Evolutionary conservation across 164 flowering plant species (phyloP).

Genomic region (Tetrastigma voinierianum): DNA sequence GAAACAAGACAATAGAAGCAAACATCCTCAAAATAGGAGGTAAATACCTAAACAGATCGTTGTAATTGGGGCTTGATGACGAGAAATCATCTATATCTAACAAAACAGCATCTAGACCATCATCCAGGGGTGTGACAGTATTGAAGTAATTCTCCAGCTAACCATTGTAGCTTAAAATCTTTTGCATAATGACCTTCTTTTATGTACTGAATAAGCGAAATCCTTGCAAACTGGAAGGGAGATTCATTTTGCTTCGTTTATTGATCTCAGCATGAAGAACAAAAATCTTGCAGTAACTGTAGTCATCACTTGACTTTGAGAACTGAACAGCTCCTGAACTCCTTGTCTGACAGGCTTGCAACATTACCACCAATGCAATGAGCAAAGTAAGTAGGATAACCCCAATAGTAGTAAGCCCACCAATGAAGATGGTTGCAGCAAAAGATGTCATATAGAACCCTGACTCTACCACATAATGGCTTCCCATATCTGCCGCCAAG

Average conservation of each 20-base stretch:
- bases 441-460: conserved; percentile 58
- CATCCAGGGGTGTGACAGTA: conserved; percentile 25
- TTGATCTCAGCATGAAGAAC: conserved; percentile 52
- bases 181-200: conserved; percentile 42
- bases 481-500: conserved; percentile 39
- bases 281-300: conserved; percentile 41
- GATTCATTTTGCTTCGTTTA: conserved; percentile 22
- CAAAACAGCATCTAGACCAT: conserved; percentile 51
- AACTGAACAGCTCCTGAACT: conserved; percentile 43
- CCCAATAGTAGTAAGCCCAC: conserved; percentile 47
- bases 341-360: conserved; percentile 52
- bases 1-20: background rate
- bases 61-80: conserved; percentile 15
- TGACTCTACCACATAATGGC: conserved; percentile 45
- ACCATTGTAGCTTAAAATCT: conserved; percentile 31
- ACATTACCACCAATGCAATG: conserved; percentile 50
- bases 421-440: conserved; percentile 62
- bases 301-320: conserved; percentile 17
- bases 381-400: conserved; percentile 46
- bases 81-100: conserved; percentile 60
- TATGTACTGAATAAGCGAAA: conserved; percentile 30
- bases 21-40: background rate
- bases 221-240: conserved; percentile 50
- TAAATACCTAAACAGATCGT: conserved; percentile 19
- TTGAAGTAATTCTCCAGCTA: conserved; percentile 40